Conservation (phyloP, 306 rosid genomes). For the Macrotyloma uniflorum region DNA sequence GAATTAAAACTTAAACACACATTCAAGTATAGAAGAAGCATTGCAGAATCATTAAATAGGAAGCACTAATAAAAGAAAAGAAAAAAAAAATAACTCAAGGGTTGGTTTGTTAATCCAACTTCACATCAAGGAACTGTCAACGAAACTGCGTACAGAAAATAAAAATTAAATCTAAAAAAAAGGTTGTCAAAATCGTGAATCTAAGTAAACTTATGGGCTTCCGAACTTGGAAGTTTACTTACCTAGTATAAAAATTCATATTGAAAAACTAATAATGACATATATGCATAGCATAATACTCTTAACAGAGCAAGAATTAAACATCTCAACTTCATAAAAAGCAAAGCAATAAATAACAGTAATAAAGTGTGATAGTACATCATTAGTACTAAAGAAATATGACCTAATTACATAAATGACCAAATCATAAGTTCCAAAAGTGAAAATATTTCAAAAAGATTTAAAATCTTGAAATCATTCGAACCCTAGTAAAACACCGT, state of each 20-base stretch:
- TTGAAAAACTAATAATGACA: background rate
- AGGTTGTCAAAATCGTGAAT: background rate
- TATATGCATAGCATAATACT: background rate
- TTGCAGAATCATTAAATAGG: conserved; percentile 17
- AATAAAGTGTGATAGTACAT: background rate
- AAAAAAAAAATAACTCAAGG: conserved; percentile 19
- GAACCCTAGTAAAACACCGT: background rate
- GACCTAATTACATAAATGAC: background rate
- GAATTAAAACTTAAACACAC: conserved; percentile 20
- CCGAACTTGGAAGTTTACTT: background rate
- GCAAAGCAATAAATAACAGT: background rate
- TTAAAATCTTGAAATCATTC: background rate
- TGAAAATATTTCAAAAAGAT: background rate
- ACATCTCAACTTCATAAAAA: background rate
- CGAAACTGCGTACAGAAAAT: conserved; percentile 6
- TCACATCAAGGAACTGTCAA: background rate
- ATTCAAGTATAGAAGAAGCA: background rate
- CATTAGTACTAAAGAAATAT: background rate
- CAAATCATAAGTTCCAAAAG: background rate
- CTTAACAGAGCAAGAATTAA: background rate
- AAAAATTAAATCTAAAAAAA: background rate
- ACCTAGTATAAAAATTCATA: background rate
- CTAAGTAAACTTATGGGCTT: background rate
- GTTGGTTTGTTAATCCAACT: conserved; percentile 15
- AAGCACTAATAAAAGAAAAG: background rate